Conservation (phyloP, 805 yeast species). For the Ogataea nonfermentans region DNA sequence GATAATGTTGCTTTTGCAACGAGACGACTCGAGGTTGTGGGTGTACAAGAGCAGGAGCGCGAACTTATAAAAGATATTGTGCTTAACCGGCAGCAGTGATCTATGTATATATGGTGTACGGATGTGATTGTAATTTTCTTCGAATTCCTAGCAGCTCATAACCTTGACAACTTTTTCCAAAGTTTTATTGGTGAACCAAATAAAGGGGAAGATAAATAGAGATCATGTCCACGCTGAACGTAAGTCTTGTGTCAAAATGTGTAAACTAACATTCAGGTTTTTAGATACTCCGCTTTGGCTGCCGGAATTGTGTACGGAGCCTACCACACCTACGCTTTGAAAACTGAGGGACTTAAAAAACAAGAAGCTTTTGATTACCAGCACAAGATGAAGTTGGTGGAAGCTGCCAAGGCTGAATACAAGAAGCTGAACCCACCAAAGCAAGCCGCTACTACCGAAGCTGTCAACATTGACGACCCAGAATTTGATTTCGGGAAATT, state of each 20-base stretch:
- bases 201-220: constrained; percentile 10
- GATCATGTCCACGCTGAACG: constrained; percentile 51
- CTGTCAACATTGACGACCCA: constrained; percentile 80
- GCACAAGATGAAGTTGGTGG: constrained; percentile 70
- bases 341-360: constrained; percentile 55
- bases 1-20: constrained; percentile 52
- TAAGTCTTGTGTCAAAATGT: constrained; percentile 24
- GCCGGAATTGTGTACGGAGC: constrained; percentile 90
- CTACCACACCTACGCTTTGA: constrained; percentile 71
- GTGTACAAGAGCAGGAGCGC: constrained; percentile 49
- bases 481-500: constrained; percentile 80
- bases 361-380: constrained; percentile 58
- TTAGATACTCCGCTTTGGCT: constrained; percentile 90
- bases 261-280: constrained; percentile 47
- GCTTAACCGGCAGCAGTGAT: constrained; percentile 34
- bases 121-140: not conserved
- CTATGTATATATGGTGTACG: not conserved
- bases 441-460: constrained; percentile 42
- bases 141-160: constrained; percentile 1
- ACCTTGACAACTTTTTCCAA: constrained; percentile 14
- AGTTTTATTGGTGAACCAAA: constrained; percentile 15
- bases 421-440: constrained; percentile 58
- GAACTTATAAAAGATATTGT: constrained; percentile 58
- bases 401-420: constrained; percentile 86
- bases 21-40: constrained; percentile 49